phyloP scores from a whole-genome alignment of 805 yeast genomes.

The Kuraishia cidri region DNA sequence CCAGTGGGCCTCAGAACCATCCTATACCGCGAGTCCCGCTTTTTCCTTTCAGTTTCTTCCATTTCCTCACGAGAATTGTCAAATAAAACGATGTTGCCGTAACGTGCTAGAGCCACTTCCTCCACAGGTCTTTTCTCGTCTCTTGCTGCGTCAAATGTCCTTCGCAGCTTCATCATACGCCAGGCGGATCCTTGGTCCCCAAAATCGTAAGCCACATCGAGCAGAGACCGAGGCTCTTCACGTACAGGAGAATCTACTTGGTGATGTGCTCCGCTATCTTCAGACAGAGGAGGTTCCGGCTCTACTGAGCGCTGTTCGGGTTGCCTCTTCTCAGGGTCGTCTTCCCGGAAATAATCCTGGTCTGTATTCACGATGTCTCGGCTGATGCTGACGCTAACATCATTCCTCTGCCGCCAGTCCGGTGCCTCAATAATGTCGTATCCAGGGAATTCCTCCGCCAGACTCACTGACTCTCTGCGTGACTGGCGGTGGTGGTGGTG shows the following conservation, averaged over 20 bases:
- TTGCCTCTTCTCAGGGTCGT: too few relatives aligned
- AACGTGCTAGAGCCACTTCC: constrained; percentile 17
- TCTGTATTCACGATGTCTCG: background rate
- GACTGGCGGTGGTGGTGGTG: too few relatives aligned
- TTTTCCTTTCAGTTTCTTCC: constrained; percentile 14
- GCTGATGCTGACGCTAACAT: background rate
- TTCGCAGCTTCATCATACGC: constrained; percentile 25
- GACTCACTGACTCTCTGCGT: too few relatives aligned
- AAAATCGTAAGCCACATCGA: constrained; percentile 20
- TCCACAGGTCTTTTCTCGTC: constrained; percentile 9
- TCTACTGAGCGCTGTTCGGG: too few relatives aligned
- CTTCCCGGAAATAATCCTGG: background rate
- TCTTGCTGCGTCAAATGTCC: constrained; percentile 11
- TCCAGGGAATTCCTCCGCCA: too few relatives aligned
- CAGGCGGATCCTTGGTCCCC: constrained; percentile 28
- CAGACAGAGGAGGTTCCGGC: too few relatives aligned
- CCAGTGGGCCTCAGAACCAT: constrained; percentile 16
- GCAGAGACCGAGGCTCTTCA: background rate
- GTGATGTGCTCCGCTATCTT: too few relatives aligned
- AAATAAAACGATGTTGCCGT: constrained; percentile 15
- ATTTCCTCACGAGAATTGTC: constrained; percentile 23
- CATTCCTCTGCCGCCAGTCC: too few relatives aligned
- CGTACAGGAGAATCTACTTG: background rate
- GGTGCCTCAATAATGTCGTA: too few relatives aligned
- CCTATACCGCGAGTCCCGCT: constrained; percentile 4